Percentiles rank a stretch among this genome's conserved stretches.
Evolutionary conservation across 768 basidiomycete species (phyloP).

Genomic region (Macrolepiota fuliginosa): DNA sequence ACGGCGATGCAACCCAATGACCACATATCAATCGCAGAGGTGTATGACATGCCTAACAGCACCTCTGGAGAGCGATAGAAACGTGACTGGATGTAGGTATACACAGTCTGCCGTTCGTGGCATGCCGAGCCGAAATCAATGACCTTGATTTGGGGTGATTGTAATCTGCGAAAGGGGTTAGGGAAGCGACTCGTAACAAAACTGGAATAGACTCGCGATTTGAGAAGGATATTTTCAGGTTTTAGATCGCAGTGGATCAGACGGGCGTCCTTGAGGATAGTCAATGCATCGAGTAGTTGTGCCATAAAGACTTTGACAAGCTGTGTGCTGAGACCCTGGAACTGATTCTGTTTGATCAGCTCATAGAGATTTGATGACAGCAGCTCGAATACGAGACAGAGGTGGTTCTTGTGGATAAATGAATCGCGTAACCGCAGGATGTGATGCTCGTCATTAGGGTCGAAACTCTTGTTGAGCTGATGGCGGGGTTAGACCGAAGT

Average conservation of each 20-base stretch:
- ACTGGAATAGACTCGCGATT: slow-evolving; percentile 59
- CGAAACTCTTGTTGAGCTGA: slow-evolving; percentile 91
- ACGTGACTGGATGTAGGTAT: slow-evolving; percentile 98
- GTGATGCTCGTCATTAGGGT: slow-evolving; percentile 94
- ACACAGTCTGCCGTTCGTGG: slow-evolving; percentile 98
- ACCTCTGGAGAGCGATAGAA: slow-evolving; percentile 99
- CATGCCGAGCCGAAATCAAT: slow-evolving; percentile 99
- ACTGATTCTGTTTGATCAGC: slow-evolving; percentile 99
- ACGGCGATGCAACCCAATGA: slow-evolving; percentile 98
- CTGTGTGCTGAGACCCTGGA: slow-evolving; percentile 94
- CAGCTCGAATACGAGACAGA: slow-evolving; percentile 97
- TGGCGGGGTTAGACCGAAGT: slow-evolving; percentile 10
- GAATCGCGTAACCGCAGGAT: slow-evolving; percentile 93
- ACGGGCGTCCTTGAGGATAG: slow-evolving; percentile 90
- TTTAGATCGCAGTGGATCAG: slow-evolving; percentile 99
- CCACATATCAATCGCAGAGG: slow-evolving; percentile 98
- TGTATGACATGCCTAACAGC: slow-evolving; percentile 91
- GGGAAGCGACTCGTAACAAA: slow-evolving; percentile 1
- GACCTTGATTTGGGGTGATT: slow-evolving; percentile 97
- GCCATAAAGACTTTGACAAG: slow-evolving; percentile 99
- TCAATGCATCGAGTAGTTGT: slow-evolving; percentile 89
- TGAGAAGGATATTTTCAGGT: slow-evolving; percentile 96
- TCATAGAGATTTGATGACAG: slow-evolving; percentile 98
- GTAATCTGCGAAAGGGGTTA: slow-evolving; percentile 54
- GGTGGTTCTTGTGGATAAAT: slow-evolving; percentile 94